phyloP scores from a whole-genome alignment of 2,329 filamentous ascomycete species.

The Xylariaceae sp. region DNA sequence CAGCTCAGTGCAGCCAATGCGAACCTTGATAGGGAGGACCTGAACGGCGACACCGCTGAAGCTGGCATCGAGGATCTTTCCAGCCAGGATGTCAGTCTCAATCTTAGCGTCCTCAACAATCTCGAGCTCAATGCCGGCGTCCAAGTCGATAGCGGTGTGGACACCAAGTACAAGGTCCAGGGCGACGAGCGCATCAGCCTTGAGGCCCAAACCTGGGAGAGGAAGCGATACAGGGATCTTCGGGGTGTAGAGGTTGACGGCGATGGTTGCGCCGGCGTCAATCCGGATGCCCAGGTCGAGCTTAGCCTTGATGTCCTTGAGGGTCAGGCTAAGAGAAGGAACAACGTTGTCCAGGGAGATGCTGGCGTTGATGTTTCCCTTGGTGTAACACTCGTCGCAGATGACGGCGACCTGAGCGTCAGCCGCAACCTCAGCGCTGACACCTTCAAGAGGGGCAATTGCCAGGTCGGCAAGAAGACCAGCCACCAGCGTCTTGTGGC shows the following conservation, averaged over 20 bases:
- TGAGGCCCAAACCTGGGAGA: conserved; percentile 46
- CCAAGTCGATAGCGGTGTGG: conserved; percentile 53
- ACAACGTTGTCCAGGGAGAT: conserved; percentile 45
- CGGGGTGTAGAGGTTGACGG: conserved; percentile 52
- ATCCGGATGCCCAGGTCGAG: conserved; percentile 52
- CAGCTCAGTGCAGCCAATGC: conserved; percentile 48
- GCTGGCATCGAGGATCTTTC: conserved; percentile 49
- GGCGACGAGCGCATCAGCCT: conserved; percentile 50
- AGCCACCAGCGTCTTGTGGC: conserved; percentile 30
- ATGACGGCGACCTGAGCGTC: conserved; percentile 35
- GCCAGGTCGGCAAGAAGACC: conserved; percentile 32
- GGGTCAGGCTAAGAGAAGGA: conserved; percentile 48
- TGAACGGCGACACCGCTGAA: conserved; percentile 54
- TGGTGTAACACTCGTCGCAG: conserved; percentile 54
- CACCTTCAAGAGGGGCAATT: conserved; percentile 45
- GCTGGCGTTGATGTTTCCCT: conserved; percentile 50
- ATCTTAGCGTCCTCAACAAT: conserved; percentile 49
- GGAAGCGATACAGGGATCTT: conserved; percentile 47
- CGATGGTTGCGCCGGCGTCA: conserved; percentile 50
- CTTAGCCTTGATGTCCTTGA: conserved; percentile 55
- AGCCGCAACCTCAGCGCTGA: conserved; percentile 25
- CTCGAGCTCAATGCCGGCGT: conserved; percentile 55
- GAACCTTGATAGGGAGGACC: conserved; percentile 50
- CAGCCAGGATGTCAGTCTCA: conserved; percentile 45
- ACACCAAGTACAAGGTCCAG: conserved; percentile 56